Conservation (phyloP, 2,329 filamentous ascomycete species). For the Cordyceps militaris region DNA sequence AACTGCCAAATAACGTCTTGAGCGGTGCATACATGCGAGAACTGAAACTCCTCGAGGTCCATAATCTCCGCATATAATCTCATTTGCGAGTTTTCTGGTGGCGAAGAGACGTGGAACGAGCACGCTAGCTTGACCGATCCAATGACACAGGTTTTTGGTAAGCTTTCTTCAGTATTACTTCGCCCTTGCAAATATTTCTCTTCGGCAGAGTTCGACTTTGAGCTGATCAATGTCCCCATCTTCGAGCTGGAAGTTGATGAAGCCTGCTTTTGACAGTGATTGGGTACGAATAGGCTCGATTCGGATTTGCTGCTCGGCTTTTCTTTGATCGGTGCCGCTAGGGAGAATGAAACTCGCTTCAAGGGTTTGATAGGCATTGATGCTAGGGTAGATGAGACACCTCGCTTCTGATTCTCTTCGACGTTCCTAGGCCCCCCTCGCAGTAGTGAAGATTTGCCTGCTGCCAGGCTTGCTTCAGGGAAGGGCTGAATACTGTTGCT, state of each 20-base stretch:
- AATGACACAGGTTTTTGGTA: not conserved
- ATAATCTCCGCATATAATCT: conserved; percentile 18
- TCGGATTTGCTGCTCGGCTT: not conserved
- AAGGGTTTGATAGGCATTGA: not conserved
- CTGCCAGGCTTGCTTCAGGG: not conserved
- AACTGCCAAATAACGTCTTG: conserved; percentile 23
- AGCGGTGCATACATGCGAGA: conserved; percentile 29
- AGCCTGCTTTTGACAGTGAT: not conserved
- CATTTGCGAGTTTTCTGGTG: not conserved
- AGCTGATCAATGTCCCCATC: not conserved
- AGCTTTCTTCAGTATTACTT: not conserved
- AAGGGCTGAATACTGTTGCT: not conserved
- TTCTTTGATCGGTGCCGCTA: not conserved
- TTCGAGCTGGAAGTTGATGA: not conserved
- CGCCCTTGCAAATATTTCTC: not conserved
- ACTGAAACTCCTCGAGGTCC: conserved; percentile 21
- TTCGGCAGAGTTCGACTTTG: not conserved
- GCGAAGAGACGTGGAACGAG: not conserved
- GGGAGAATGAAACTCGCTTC: not conserved
- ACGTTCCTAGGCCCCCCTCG: not conserved
- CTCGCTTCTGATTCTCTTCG: not conserved
- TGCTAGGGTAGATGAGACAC: not conserved
- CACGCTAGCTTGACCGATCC: not conserved
- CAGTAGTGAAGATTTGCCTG: not conserved
- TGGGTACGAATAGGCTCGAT: not conserved